Evolutionary conservation across 306 rosid species (phyloP), one percentile per base, ranked within the genome.

Genomic region (Corylus heterophylla): DNA sequence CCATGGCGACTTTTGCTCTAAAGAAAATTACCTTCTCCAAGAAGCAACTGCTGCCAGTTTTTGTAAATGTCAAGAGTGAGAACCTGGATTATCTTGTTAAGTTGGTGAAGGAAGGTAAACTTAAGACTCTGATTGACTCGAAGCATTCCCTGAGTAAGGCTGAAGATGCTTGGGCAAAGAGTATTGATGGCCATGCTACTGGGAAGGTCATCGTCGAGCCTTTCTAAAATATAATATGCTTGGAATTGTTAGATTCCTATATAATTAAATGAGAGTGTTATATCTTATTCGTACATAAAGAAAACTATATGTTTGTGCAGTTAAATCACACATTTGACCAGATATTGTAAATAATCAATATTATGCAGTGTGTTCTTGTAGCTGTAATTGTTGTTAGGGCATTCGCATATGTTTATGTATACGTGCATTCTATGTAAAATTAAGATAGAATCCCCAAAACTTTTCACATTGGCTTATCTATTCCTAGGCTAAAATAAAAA

Each of bases 121-220:
- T 92, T 1, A 90, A 77, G 87, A 89, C 93, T 1, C 81, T 87
- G 62, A 82, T 90, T 8, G 97, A 94, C 49, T 87, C 93, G 0
- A 88, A 79, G 74, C 81, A 85, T 81, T 85, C 90, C 44, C 55
- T 94, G 74, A 83, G 73, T 44, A 87, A 88, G 79, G 96, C 88
- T 49, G 89, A 89, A 83, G 91, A 81, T 69, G 97, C 84, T n/a
- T 92, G 96, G 97, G 88, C 92, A 31, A 86, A 68, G 84, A 90
- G 89, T 64, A 79, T 87, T 6, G 97, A 83, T 62, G 94, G 97
- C 31, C 96, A 92, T 82, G 92, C 97, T 48, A 90, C 97, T 31
- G 96, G 96, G 77, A 94, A 94, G 88, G 82, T 94, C 79, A 78
- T 92, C 68, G 87, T 94, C 76, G 89, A 89, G 80, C 78, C 77